Conservation (phyloP, 169 alveolate species). For the Theileria sp. region DNA sequence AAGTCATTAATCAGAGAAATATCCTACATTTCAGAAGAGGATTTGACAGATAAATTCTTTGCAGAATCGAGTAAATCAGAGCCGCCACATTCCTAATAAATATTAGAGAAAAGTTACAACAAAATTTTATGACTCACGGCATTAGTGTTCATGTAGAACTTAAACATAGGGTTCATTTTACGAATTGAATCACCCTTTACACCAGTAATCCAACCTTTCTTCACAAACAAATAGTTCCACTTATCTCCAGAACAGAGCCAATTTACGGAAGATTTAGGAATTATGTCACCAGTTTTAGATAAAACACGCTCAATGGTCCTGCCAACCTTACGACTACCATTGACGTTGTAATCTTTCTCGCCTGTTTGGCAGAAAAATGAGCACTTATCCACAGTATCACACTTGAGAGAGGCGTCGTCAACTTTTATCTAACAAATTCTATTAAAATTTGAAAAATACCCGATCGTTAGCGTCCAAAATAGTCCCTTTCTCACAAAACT, state of each 20-base stretch:
- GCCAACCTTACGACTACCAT: slow-evolving; percentile 2
- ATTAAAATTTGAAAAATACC: slow-evolving; percentile 4
- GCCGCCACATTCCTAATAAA: slow-evolving; percentile 24
- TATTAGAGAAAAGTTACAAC: neutral
- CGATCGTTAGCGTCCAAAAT: slow-evolving; percentile 41
- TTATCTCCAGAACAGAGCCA: slow-evolving; percentile 60
- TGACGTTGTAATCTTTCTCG: slow-evolving; percentile 30
- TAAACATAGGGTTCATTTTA: slow-evolving; percentile 30
- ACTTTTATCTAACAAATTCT: slow-evolving; percentile 17
- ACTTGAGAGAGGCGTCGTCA: slow-evolving; percentile 33
- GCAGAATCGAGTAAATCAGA: slow-evolving; percentile 34
- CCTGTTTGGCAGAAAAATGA: slow-evolving; percentile 56
- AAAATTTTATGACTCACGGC: slow-evolving; percentile 26
- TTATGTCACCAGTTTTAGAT: slow-evolving; percentile 18
- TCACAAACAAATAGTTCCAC: slow-evolving; percentile 45
- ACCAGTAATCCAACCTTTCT: slow-evolving; percentile 65
- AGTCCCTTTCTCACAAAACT: slow-evolving; percentile 57
- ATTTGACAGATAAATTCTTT: slow-evolving; percentile 21
- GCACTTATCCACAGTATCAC: slow-evolving; percentile 26
- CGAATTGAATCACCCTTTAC: slow-evolving; percentile 41
- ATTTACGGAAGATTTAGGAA: slow-evolving; percentile 42
- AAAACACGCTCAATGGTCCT: neutral
- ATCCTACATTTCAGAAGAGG: slow-evolving; percentile 27
- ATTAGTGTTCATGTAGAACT: slow-evolving; percentile 37
- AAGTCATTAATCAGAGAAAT: neutral